phyloP scores from a whole-genome alignment of 208 protist species.

The Trypanosoma conorhini region DNA sequence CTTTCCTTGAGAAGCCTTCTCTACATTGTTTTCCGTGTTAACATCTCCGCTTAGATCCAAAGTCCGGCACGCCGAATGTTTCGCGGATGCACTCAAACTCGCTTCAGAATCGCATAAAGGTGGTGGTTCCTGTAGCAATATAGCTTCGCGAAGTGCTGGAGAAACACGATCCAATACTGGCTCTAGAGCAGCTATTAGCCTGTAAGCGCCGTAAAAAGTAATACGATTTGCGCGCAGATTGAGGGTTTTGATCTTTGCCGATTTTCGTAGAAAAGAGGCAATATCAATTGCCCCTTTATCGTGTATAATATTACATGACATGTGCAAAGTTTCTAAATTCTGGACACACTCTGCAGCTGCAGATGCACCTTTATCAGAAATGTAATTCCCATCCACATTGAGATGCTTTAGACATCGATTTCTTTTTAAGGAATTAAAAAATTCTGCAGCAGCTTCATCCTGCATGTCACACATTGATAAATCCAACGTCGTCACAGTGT shows the following conservation, averaged over 20 bases:
- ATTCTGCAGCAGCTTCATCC: conserved; percentile 34
- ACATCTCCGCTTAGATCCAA: conserved; percentile 12
- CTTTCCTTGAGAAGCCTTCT: neutral
- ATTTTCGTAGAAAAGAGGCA: conserved; percentile 31
- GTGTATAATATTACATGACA: conserved; percentile 53
- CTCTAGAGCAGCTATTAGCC: conserved; percentile 43
- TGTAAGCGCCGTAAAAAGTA: conserved; percentile 41
- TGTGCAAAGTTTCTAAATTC: conserved; percentile 57
- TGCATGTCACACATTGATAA: conserved; percentile 58
- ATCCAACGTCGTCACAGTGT: conserved; percentile 52
- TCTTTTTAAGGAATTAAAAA: conserved; percentile 47
- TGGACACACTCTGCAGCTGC: conserved; percentile 40
- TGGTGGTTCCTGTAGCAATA: conserved; percentile 1
- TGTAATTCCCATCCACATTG: conserved; percentile 49
- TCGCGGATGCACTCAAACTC: conserved; percentile 6
- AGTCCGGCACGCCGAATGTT: neutral
- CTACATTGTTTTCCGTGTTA: neutral
- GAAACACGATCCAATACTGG: conserved; percentile 23
- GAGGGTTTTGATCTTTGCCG: conserved; percentile 47
- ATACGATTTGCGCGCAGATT: conserved; percentile 58
- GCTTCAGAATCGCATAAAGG: neutral
- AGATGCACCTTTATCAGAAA: conserved; percentile 53
- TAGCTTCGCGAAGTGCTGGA: conserved; percentile 9
- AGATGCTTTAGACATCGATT: conserved; percentile 50
- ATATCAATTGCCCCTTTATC: conserved; percentile 43